phyloP scores from a whole-genome alignment of 1,284 basidiomycete species.

The Inonotus hispidus region DNA sequence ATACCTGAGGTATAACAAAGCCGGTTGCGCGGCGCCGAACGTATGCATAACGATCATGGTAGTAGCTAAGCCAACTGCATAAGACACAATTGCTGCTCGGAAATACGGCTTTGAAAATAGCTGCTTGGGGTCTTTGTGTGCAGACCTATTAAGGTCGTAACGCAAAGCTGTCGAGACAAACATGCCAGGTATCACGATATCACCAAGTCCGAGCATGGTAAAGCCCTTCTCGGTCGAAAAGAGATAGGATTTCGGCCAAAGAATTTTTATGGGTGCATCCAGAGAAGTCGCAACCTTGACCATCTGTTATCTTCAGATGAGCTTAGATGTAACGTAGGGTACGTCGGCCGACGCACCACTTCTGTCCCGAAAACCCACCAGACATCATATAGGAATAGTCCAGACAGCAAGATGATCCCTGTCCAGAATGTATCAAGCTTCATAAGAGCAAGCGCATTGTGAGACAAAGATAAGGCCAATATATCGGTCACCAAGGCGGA shows the following conservation, averaged over 20 bases:
- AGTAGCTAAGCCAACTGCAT: conserved; percentile 69
- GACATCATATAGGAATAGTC: conserved; percentile 86
- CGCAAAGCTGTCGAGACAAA: conserved; percentile 87
- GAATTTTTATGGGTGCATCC: conserved; percentile 91
- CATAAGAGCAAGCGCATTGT: conserved; percentile 77
- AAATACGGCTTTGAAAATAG: conserved; percentile 63
- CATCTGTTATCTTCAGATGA: conserved; percentile 50
- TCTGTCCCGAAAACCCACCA: conserved; percentile 84
- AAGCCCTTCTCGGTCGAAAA: conserved; percentile 59
- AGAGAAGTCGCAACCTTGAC: conserved; percentile 88
- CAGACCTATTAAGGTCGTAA: conserved; percentile 67
- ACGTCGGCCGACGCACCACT: conserved; percentile 48
- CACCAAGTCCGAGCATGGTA: conserved; percentile 91
- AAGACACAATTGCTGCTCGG: conserved; percentile 62
- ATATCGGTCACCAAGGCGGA: conserved; percentile 77
- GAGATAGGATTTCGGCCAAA: conserved; percentile 74
- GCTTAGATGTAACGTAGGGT: conserved; percentile 10
- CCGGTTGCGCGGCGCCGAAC: conserved; percentile 82
- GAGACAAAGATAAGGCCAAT: conserved; percentile 79
- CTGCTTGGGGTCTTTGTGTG: conserved; percentile 23
- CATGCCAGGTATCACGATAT: conserved; percentile 87
- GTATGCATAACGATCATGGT: conserved; percentile 90
- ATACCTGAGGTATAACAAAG: conserved; percentile 86
- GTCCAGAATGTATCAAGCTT: conserved; percentile 90
- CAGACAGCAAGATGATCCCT: conserved; percentile 74